phyloP scores from a whole-genome alignment of 371 early-diverging fungal genomes.

The Zopfochytrium polystomum region DNA sequence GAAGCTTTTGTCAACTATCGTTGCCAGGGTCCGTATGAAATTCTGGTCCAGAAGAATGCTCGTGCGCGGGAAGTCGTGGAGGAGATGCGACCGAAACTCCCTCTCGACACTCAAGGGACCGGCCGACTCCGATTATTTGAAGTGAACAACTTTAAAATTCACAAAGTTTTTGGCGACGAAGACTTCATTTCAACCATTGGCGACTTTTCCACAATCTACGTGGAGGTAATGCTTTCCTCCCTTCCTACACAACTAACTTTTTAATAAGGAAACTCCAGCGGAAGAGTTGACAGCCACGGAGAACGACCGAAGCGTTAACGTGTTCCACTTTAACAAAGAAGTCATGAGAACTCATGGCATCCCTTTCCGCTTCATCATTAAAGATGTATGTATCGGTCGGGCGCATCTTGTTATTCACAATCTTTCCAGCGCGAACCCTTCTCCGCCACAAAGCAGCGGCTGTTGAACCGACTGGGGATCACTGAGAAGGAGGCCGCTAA shows the following conservation, averaged over 20 bases:
- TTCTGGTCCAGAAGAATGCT: conserved; percentile 32
- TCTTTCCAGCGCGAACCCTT: conserved; percentile 61
- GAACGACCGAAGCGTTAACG: conserved; percentile 52
- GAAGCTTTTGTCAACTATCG: not conserved
- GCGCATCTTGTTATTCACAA: not conserved
- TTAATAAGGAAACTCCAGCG: conserved; percentile 56
- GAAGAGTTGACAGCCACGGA: conserved; percentile 54
- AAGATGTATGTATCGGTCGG: conserved; percentile 40
- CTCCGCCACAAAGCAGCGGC: conserved; percentile 63
- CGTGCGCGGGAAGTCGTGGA: conserved; percentile 6
- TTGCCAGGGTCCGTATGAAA: conserved; percentile 28
- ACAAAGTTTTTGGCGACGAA: conserved; percentile 32
- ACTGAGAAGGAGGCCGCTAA: conserved; percentile 84
- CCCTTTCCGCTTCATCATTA: conserved; percentile 74
- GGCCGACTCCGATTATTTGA: conserved; percentile 45
- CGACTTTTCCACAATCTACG: conserved; percentile 29
- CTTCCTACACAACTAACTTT: not conserved
- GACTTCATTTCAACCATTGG: conserved; percentile 37
- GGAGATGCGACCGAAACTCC: not conserved
- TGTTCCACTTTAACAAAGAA: conserved; percentile 76
- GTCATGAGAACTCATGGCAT: conserved; percentile 67
- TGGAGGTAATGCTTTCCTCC: conserved; percentile 28
- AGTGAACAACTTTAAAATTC: conserved; percentile 35
- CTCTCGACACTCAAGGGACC: conserved; percentile 17
- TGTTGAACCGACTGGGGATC: conserved; percentile 71